Conservation (phyloP, 2,329 filamentous ascomycete genomes). For the Sporothrix inflata region DNA sequence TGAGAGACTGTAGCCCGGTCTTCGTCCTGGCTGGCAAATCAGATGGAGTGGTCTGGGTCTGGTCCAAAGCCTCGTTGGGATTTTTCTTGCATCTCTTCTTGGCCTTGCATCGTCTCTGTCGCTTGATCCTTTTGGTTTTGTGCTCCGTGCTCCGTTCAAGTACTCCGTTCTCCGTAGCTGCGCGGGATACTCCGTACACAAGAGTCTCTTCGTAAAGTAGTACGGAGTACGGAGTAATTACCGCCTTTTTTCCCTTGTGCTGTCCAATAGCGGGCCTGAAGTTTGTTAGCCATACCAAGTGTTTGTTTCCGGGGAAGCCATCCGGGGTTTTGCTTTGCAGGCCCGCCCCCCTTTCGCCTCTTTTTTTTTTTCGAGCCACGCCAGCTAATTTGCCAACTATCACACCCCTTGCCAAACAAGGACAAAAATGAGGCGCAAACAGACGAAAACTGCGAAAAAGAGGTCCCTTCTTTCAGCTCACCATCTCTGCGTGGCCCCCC, state of each 20-base stretch:
- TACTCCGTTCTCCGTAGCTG: neutral
- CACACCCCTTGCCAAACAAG: neutral
- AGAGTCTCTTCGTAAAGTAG: neutral
- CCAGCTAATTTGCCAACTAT: constrained; percentile 12
- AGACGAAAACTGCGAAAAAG: neutral
- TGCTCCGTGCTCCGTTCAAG: neutral
- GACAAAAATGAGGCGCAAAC: neutral
- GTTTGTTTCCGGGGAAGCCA: constrained; percentile 28
- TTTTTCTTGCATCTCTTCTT: neutral
- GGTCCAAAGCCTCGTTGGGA: neutral
- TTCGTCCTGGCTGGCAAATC: neutral
- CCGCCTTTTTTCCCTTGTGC: neutral
- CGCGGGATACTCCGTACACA: neutral
- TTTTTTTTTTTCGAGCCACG: neutral
- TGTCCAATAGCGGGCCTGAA: constrained; percentile 1
- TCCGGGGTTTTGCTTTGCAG: constrained; percentile 22
- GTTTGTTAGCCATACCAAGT: constrained; percentile 40
- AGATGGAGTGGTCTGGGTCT: neutral
- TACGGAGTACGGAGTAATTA: constrained; percentile 1
- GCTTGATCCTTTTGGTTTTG: neutral
- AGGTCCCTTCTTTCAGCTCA: constrained; percentile 8
- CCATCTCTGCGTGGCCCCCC: neutral
- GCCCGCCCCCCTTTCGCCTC: neutral
- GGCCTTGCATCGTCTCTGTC: neutral
- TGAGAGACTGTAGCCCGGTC: neutral